These are phyloP conservation scores for Pisolithus sp. DNA, from an alignment of 768 basidiomycete species.

Conservation along the genomic window DNA sequence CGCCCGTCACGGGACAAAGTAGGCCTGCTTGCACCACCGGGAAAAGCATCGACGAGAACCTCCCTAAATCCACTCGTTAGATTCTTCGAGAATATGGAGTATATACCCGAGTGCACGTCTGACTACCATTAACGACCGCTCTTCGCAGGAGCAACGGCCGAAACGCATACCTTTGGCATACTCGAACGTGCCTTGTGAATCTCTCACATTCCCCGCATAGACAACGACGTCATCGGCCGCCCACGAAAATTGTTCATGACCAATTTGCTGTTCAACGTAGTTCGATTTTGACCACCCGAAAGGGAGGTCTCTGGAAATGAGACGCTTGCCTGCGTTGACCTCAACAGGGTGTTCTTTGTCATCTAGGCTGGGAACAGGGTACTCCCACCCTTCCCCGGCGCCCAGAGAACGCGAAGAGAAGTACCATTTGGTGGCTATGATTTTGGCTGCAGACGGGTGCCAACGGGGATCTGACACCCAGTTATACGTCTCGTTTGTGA, in stretches of 20 bases:
- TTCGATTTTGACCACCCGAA: conserved; percentile 52
- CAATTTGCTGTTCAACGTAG: conserved; percentile 67
- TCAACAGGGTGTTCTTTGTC: conserved; percentile 21
- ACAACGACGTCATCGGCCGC: conserved; percentile 49
- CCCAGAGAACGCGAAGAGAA: conserved; percentile 57
- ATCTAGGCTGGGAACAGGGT: conserved; percentile 36
- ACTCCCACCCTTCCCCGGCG: conserved; percentile 72
- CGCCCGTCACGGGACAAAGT: conserved; percentile 62
- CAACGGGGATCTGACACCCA: conserved; percentile 66
- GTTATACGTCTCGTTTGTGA: conserved; percentile 73
- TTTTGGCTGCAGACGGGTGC: conserved; percentile 55
- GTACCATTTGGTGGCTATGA: conserved; percentile 78
- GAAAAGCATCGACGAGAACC: conserved; percentile 47
- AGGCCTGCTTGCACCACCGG: conserved; percentile 70
- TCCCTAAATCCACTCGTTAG: conserved; percentile 48
- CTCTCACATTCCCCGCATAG: conserved; percentile 58
- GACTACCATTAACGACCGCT: not conserved
- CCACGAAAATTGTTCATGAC: conserved; percentile 69
- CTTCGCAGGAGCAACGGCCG: not conserved
- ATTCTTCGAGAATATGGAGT: conserved; percentile 64
- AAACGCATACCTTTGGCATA: conserved; percentile 57
- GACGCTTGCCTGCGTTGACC: conserved; percentile 41
- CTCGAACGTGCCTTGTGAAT: conserved; percentile 38
- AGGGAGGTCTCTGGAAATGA: conserved; percentile 53
- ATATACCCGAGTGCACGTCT: conserved; percentile 70